A percentile compares a stretch with the other conserved stretches of the same genome.
These are phyloP conservation scores for Aspergillus pseudoviridinutans DNA, from an alignment of 2,329 filamentous ascomycete species.

Conservation along the genomic window DNA sequence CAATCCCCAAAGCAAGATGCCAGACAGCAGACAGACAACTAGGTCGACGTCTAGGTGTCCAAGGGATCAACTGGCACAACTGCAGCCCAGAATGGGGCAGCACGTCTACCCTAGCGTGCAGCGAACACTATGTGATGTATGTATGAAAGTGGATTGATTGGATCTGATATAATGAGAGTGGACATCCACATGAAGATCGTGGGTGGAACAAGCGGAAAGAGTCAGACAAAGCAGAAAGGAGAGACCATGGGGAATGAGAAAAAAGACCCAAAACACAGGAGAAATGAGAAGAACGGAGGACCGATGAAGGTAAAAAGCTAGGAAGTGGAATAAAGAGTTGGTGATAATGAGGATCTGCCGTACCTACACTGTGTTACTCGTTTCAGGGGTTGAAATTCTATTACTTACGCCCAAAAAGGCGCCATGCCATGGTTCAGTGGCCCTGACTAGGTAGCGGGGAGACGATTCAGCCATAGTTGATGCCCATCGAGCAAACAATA, in stretches of 20 bases:
- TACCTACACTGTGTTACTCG: constrained; percentile 9
- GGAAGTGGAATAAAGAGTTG: constrained; percentile 1
- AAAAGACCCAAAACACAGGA: not conserved
- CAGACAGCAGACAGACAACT: constrained; percentile 3
- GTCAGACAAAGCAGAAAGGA: not conserved
- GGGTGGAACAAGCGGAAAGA: not conserved
- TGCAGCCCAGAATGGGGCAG: constrained; percentile 15
- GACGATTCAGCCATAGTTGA: not conserved
- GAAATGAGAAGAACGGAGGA: constrained; percentile 2
- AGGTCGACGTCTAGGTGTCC: constrained; percentile 13
- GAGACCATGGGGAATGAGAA: not conserved
- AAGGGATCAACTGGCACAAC: constrained; percentile 12
- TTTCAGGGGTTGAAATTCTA: constrained; percentile 22
- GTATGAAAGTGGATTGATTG: constrained; percentile 6
- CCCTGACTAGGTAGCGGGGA: not conserved
- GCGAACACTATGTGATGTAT: constrained; percentile 9
- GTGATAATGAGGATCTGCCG: constrained; percentile 20
- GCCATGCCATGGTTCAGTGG: constrained; percentile 11
- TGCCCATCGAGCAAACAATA: not conserved
- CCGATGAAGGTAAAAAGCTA: constrained; percentile 2
- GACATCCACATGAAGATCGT: not conserved
- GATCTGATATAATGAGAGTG: constrained; percentile 1
- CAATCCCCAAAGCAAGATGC: constrained; percentile 1
- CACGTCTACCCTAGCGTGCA: constrained; percentile 19
- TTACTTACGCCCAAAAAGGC: constrained; percentile 15